These are phyloP conservation scores for Pichia kluyveri DNA, from an alignment of 805 yeast species.

Conservation along the genomic window DNA sequence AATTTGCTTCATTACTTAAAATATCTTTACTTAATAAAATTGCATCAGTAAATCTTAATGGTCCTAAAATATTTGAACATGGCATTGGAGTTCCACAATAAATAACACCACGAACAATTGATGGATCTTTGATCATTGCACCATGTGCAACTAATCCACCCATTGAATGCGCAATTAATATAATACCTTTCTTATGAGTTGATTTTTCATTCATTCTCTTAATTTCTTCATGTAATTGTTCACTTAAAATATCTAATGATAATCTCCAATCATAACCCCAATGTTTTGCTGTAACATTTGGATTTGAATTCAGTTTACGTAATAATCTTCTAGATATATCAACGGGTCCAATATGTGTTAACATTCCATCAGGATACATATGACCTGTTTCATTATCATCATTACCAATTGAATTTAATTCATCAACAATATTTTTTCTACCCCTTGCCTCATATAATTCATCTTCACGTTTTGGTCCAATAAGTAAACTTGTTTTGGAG, in stretches of 20 bases:
- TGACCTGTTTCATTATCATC: background rate
- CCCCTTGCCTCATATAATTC: slow-evolving; percentile 39
- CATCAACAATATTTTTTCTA: slow-evolving; percentile 13
- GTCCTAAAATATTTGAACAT: slow-evolving; percentile 82
- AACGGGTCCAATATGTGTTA: slow-evolving; percentile 80
- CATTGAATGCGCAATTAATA: slow-evolving; percentile 87
- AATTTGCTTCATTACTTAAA: slow-evolving; percentile 72
- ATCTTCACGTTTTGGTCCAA: slow-evolving; percentile 69
- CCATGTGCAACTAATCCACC: slow-evolving; percentile 85
- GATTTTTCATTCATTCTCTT: slow-evolving; percentile 31
- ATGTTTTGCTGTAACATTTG: slow-evolving; percentile 53
- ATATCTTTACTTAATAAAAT: slow-evolving; percentile 67
- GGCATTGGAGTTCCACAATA: slow-evolving; percentile 81
- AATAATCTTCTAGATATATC: slow-evolving; percentile 63
- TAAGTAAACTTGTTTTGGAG: slow-evolving; percentile 53
- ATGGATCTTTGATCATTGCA: slow-evolving; percentile 60
- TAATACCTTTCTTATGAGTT: slow-evolving; percentile 40
- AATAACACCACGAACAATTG: slow-evolving; percentile 61
- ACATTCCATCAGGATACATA: slow-evolving; percentile 66
- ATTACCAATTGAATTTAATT: slow-evolving; percentile 14
- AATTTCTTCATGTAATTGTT: slow-evolving; percentile 42
- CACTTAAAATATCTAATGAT: slow-evolving; percentile 47
- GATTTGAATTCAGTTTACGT: slow-evolving; percentile 42
- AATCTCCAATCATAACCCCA: slow-evolving; percentile 96
- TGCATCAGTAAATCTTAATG: slow-evolving; percentile 72